Evolutionary conservation across 495 filamentous ascomycete genomes (phyloP).

Genomic region (Pseudoneurospora amorphoporcata): DNA sequence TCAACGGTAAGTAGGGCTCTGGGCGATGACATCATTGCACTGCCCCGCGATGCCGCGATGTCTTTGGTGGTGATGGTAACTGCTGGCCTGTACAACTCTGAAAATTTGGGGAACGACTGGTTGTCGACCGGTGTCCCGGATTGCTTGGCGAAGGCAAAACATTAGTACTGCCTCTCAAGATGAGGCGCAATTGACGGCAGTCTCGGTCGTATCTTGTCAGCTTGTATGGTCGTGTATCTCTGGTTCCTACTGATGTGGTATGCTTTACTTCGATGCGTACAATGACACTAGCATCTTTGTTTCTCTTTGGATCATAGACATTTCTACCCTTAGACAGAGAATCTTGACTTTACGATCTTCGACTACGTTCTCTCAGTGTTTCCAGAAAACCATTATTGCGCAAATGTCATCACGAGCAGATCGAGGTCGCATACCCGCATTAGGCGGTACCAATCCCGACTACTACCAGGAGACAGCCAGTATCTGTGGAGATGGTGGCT

Average conservation of each 20-base stretch:
- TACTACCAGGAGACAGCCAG: constrained; percentile 13
- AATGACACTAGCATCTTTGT: neutral
- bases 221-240: neutral
- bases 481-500: neutral
- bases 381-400: neutral
- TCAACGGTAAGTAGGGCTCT: neutral
- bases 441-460: constrained; percentile 7
- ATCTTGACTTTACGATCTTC: neutral
- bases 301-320: neutral
- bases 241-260: neutral
- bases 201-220: neutral
- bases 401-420: neutral
- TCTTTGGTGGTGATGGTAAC: neutral
- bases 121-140: neutral
- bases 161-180: neutral
- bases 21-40: neutral
- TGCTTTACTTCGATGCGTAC: neutral
- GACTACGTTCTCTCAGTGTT: neutral
- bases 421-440: neutral
- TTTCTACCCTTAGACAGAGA: neutral
- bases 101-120: neutral
- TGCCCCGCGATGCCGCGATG: neutral
- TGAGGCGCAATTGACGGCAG: neutral
- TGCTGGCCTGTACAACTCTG: neutral
- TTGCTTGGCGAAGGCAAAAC: neutral